Conservation (phyloP, 2,329 filamentous ascomycete genomes). For the Botrytis squamosa region DNA sequence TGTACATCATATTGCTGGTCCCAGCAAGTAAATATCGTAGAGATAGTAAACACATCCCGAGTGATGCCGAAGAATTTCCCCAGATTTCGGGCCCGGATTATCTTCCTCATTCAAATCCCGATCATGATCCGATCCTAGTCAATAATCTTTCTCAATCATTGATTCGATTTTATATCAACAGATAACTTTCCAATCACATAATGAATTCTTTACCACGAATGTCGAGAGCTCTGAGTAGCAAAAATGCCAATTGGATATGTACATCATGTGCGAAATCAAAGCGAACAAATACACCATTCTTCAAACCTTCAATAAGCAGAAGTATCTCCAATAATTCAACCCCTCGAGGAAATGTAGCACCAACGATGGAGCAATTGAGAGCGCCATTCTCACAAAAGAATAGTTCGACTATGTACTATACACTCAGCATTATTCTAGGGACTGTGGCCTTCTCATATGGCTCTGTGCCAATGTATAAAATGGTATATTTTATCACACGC, state of each 20-base stretch:
- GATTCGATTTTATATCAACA: background rate
- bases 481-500: slow-evolving; percentile 51
- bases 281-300: slow-evolving; percentile 28
- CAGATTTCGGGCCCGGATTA: slow-evolving; percentile 16
- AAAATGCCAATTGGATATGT: slow-evolving; percentile 36
- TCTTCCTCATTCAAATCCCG: slow-evolving; percentile 3
- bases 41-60: background rate
- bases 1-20: background rate
- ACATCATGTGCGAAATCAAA: slow-evolving; percentile 32
- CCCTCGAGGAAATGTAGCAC: slow-evolving; percentile 40
- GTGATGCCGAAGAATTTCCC: background rate
- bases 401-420: slow-evolving; percentile 68
- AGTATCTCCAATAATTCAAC: slow-evolving; percentile 33
- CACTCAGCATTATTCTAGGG: slow-evolving; percentile 72
- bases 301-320: slow-evolving; percentile 32
- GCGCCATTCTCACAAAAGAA: slow-evolving; percentile 67
- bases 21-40: background rate
- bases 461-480: slow-evolving; percentile 84
- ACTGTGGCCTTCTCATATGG: slow-evolving; percentile 80
- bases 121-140: background rate
- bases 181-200: background rate
- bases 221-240: slow-evolving; percentile 28
- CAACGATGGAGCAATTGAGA: slow-evolving; percentile 63
- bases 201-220: slow-evolving; percentile 29
- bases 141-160: background rate